These are phyloP conservation scores for Oidiodendron maius DNA, from an alignment of 495 filamentous ascomycete genomes.

Conservation along the genomic window DNA sequence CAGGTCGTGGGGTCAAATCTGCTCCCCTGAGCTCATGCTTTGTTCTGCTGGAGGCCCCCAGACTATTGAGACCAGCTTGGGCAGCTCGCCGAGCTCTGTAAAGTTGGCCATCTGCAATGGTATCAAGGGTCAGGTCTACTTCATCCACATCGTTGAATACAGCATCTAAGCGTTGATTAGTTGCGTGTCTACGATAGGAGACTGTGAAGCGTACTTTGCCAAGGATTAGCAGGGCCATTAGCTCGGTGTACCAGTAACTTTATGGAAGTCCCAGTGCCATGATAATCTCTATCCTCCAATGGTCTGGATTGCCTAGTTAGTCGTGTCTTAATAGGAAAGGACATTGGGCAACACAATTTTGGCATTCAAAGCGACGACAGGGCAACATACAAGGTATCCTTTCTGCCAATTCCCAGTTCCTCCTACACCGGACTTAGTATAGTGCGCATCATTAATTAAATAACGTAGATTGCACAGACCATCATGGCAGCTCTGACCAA, in stretches of 20 bases:
- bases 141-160: conserved; percentile 15
- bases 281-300: conserved; percentile 14
- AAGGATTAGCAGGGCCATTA: background rate
- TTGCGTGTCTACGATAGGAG: background rate
- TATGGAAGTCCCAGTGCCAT: background rate
- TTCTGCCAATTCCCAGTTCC: conserved; percentile 18
- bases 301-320: background rate
- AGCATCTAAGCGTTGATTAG: conserved; percentile 4
- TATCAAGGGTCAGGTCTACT: conserved; percentile 2
- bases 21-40: too few species aligned
- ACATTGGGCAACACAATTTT: background rate
- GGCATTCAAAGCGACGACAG: background rate
- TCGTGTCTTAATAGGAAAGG: background rate
- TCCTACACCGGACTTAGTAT: conserved; percentile 14
- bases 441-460: background rate
- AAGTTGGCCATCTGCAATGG: conserved; percentile 18
- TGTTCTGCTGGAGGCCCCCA: too few species aligned
- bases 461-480: conserved; percentile 3
- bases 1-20: too few species aligned
- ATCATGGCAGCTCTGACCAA: conserved; percentile 20
- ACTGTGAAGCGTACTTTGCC: conserved; percentile 11
- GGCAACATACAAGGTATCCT: conserved; percentile 11
- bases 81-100: conserved; percentile 10
- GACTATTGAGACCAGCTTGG: too few species aligned
- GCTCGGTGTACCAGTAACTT: background rate